Conservation (phyloP, 208 protist species). For the Trypanosoma platydactyli region DNA sequence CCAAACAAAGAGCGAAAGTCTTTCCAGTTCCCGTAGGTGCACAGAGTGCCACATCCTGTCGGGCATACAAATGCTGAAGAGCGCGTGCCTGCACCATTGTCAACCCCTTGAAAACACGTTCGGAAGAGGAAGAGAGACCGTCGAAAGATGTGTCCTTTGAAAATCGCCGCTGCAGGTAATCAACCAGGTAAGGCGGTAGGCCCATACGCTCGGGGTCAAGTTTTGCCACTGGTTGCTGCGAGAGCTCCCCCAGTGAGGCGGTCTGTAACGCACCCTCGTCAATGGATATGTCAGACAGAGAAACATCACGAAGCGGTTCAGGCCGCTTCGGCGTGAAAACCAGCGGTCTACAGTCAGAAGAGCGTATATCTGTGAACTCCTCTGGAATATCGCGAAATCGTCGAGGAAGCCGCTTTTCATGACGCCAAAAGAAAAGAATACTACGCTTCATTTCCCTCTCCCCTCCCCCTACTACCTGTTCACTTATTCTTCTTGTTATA, state of each 20-base stretch:
- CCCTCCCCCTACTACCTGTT: constrained; percentile 16
- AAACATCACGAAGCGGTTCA: constrained; percentile 62
- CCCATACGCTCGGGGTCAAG: constrained; percentile 84
- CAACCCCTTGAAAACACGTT: constrained; percentile 39
- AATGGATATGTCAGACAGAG: constrained; percentile 62
- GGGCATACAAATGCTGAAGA: constrained; percentile 85
- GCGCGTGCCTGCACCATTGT: constrained; percentile 85
- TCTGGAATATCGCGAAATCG: constrained; percentile 81
- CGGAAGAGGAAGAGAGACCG: constrained; percentile 17
- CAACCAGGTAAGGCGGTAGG: constrained; percentile 67
- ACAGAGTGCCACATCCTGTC: constrained; percentile 82
- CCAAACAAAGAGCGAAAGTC: constrained; percentile 85
- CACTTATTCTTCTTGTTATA: constrained; percentile 1
- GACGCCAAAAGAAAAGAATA: constrained; percentile 45
- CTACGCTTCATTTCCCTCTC: constrained; percentile 34
- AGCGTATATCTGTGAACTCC: constrained; percentile 80
- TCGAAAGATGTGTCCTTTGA: not conserved
- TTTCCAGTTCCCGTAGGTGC: constrained; percentile 90
- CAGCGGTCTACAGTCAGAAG: constrained; percentile 63
- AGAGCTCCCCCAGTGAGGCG: constrained; percentile 27
- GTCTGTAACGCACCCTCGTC: constrained; percentile 34
- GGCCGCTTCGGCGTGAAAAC: constrained; percentile 77
- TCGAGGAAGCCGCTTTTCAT: constrained; percentile 63
- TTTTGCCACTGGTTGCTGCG: constrained; percentile 56
- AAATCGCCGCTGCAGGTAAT: constrained; percentile 55